A percentile compares a stretch with the other conserved stretches of the same genome.
Evolutionary conservation across 2,329 filamentous ascomycete species (phyloP).

Genomic region (Botrytis medusae): DNA sequence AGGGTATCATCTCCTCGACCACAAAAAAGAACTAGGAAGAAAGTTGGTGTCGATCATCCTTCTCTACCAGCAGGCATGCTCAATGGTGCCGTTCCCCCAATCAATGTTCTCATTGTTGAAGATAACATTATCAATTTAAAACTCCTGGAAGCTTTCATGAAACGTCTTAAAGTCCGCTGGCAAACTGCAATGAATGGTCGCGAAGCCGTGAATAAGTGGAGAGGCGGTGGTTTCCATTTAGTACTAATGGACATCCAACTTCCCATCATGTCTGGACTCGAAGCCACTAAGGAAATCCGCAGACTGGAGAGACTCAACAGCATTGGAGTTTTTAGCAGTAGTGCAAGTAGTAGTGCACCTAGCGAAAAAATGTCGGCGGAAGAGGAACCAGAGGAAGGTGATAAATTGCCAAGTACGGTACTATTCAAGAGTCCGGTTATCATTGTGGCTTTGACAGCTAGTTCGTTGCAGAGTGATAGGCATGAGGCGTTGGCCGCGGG

Average conservation of each 20-base stretch:
- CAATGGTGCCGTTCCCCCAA: slow-evolving; percentile 84
- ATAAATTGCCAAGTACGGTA: slow-evolving; percentile 64
- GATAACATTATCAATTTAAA: slow-evolving; percentile 98
- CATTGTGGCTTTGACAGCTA: slow-evolving; percentile 94
- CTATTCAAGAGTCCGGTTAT: slow-evolving; percentile 97
- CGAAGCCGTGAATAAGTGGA: slow-evolving; percentile 93
- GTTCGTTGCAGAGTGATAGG: slow-evolving; percentile 89
- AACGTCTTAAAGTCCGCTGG: slow-evolving; percentile 92
- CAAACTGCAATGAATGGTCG: slow-evolving; percentile 94
- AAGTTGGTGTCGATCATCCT: slow-evolving; percentile 47
- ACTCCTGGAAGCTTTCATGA: slow-evolving; percentile 92
- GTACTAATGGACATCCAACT: slow-evolving; percentile 99
- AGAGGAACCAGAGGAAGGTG: slow-evolving; percentile 57
- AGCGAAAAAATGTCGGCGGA: slow-evolving; percentile 44
- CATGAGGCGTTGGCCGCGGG: slow-evolving; percentile 93
- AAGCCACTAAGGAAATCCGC: slow-evolving; percentile 92
- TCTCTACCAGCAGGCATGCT: slow-evolving; percentile 63
- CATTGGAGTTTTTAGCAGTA: slow-evolving; percentile 86
- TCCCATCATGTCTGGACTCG: slow-evolving; percentile 92
- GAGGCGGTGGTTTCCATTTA: slow-evolving; percentile 86
- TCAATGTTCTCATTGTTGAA: slow-evolving; percentile 96
- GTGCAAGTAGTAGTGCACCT: slow-evolving; percentile 54
- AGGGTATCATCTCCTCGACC: slow-evolving; percentile 51
- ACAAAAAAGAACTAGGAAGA: slow-evolving; percentile 49
- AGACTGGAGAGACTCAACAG: slow-evolving; percentile 85